Conservation (phyloP, 441 rosid genomes). For the Bocquillonia castaneifolia region DNA sequence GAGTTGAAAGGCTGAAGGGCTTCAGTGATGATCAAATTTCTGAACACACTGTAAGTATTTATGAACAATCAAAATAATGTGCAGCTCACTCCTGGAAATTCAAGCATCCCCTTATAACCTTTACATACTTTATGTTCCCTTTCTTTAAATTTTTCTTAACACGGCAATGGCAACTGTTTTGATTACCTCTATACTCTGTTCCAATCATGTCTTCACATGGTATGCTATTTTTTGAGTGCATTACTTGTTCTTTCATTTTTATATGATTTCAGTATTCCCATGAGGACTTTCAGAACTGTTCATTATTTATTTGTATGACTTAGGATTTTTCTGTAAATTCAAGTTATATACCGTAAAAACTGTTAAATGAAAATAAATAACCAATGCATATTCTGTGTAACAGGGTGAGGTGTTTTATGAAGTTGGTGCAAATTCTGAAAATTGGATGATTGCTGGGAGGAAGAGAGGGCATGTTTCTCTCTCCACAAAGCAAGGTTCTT, state of each 20-base stretch:
- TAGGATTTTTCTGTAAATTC: neutral
- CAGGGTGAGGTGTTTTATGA: slow-evolving; percentile 89
- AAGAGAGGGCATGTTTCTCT: slow-evolving; percentile 84
- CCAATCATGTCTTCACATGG: neutral
- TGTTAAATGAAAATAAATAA: neutral
- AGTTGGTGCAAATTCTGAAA: slow-evolving; percentile 66
- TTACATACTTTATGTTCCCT: neutral
- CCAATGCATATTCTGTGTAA: slow-evolving; percentile 1
- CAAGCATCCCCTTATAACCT: neutral
- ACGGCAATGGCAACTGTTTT: neutral
- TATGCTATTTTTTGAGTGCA: neutral
- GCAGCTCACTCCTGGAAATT: neutral
- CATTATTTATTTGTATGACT: neutral
- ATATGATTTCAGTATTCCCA: neutral
- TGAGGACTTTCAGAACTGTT: neutral
- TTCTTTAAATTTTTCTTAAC: neutral
- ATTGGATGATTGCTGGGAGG: slow-evolving; percentile 99
- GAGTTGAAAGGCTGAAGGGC: slow-evolving; percentile 83
- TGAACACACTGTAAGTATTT: slow-evolving; percentile 46
- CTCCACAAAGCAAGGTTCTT: slow-evolving; percentile 59
- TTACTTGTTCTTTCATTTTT: neutral
- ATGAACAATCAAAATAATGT: neutral
- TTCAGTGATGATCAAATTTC: slow-evolving; percentile 37
- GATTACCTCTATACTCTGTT: neutral
- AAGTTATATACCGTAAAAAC: neutral